phyloP scores from a whole-genome alignment of 495 filamentous ascomycete species.

The Penicillium nucicola region DNA sequence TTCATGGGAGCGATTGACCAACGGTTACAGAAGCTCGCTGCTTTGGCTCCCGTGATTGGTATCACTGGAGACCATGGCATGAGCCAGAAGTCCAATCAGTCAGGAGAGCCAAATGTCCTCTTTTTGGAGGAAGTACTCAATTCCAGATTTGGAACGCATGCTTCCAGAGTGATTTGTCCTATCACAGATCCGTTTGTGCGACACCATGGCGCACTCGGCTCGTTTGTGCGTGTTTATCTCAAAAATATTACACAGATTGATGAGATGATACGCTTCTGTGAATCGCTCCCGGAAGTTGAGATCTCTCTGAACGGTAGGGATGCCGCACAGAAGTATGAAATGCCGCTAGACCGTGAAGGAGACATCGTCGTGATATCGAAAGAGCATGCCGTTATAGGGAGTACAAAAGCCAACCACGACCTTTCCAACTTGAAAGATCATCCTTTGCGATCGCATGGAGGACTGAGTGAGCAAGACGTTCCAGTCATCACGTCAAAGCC shows the following conservation, averaged over 20 bases:
- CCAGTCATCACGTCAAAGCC: constrained; percentile 28
- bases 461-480: constrained; percentile 29
- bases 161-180: constrained; percentile 35
- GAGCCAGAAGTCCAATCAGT: constrained; percentile 27
- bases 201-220: constrained; percentile 35
- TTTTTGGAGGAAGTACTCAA: constrained; percentile 32
- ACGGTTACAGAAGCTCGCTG: constrained; percentile 20
- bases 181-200: constrained; percentile 36
- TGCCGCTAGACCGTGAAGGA: constrained; percentile 33
- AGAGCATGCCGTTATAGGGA: constrained; percentile 28
- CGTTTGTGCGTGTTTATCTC: constrained; percentile 35
- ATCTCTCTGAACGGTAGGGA: constrained; percentile 21
- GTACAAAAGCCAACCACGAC: constrained; percentile 26
- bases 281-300: constrained; percentile 27
- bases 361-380: constrained; percentile 32
- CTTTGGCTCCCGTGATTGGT: constrained; percentile 21
- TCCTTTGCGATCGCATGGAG: constrained; percentile 32
- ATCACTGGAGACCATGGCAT: constrained; percentile 39
- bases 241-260: constrained; percentile 9
- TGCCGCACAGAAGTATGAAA: constrained; percentile 26
- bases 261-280: constrained; percentile 10
- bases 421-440: constrained; percentile 25
- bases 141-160: constrained; percentile 18
- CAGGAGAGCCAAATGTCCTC: constrained; percentile 30
- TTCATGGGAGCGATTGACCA: constrained; percentile 29